Evolutionary conservation across 2,329 filamentous ascomycete genomes (phyloP), one percentile per base, ranked within the genome.

Genomic region (Xylaria sp.): DNA sequence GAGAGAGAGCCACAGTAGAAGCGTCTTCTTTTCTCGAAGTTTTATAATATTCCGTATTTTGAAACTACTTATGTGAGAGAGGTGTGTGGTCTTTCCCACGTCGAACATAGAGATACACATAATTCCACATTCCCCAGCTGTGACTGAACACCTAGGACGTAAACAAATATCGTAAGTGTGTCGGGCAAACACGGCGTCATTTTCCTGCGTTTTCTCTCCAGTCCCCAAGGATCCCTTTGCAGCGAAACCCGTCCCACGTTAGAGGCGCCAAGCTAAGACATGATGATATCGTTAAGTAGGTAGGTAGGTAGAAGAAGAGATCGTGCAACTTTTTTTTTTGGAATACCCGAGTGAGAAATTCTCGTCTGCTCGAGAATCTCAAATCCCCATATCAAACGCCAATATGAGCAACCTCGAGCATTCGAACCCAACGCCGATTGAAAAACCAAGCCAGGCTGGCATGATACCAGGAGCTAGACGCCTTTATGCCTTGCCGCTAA

Each of bases 361-460:
- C 42, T 37, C 44, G 4, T 42, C 11, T 53, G 42, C 52, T 55
- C n/a, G 23, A 59, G 19, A 30, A 53, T 6, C 37, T 57, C 16
- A 9, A 9, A 47, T 30, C 52, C 47, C 61, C 30, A 57, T 58
- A 58, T 52, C 23, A 9, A 57, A 62, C 59, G 50, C 62, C 62
- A 10, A 16, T 34, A 63, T 37, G 35, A 48, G 34, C 58, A 54
- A 39, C 30, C 57, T 46, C 55, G 35, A 53, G 23, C 35, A 59
- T 58, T 54, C 44, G 30, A 54, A 52, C 59, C 55, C 49, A 68
- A 68, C 68, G 65, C 68, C 68, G 49, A 60, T 54, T 37, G 34
- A 65, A 69, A 68, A 66, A 62, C 52, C 30, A 53, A 52, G 59
- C 60, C 60, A 59, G 55, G 58, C 61, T 63, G 61, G 60, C 50